These are phyloP conservation scores for Castanea crenata DNA, from an alignment of 306 rosid genomes.

Conservation along the genomic window DNA sequence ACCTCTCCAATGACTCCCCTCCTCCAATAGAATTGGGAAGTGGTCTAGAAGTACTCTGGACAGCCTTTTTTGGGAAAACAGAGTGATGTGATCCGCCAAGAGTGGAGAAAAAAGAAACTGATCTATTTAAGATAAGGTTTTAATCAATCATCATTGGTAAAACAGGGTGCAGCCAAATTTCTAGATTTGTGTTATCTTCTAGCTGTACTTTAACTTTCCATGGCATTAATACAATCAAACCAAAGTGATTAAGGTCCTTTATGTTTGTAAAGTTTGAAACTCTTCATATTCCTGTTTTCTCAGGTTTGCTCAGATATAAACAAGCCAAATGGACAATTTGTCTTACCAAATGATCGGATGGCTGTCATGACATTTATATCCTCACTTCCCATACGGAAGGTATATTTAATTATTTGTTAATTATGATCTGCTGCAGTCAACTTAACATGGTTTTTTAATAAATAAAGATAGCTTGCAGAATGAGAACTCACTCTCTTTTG, in stretches of 20 bases:
- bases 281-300: conserved; percentile 7
- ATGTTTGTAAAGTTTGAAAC: not conserved
- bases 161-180: too few species aligned
- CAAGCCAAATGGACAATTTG: conserved; percentile 94
- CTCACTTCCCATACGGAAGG: conserved; percentile 97
- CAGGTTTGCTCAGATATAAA: conserved; percentile 97
- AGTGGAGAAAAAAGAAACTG: too few species aligned
- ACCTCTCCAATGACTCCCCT: too few species aligned
- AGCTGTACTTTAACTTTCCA: not conserved
- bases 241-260: not conserved
- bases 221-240: not conserved
- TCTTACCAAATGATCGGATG: conserved; percentile 72
- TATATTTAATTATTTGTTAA: conserved; percentile 15
- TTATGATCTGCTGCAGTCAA: conserved; percentile 12
- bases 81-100: too few species aligned
- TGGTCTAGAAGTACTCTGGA: too few species aligned
- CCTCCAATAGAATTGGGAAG: too few species aligned
- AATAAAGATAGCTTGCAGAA: not conserved
- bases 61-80: too few species aligned
- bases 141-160: too few species aligned
- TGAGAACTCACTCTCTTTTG: not conserved
- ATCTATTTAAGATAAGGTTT: too few species aligned
- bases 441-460: not conserved
- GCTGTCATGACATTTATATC: conserved; percentile 83
- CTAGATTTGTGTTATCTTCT: not conserved